Evolutionary conservation across 768 basidiomycete species (phyloP), one percentile per base, ranked within the genome.

Genomic region (Hebeloma cylindrosporum): DNA sequence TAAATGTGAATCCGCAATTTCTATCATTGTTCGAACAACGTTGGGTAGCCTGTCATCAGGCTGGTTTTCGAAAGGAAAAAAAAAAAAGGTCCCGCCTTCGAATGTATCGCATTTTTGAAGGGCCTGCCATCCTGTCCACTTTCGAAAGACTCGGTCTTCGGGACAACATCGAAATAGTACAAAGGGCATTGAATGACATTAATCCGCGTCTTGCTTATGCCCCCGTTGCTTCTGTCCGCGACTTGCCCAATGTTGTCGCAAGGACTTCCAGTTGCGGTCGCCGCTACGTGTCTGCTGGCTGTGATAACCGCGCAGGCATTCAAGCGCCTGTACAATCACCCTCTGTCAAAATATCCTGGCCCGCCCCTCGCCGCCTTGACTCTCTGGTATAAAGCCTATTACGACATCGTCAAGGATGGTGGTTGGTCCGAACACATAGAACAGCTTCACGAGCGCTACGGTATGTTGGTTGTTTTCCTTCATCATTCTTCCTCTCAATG

Each of bases 391-490:
- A 58, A 56, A 40, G 65, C 63, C 2, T 69, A 63, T 42, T 68
- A 53, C 43, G 66, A 67, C 40, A 64, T 69, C 18, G 34, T 68
- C 34, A 59, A 59, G 49, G 67, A 69, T 41, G 69, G 69, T n/a
- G 63, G 62, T 13, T 65, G 68, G 65, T 42, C 63, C 4, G 62
- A 68, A 18, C 59, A 72, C 18, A 59, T 73, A 3, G 58, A 65
- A 8, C 34, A 49, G 8, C 59, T 73, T 10, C 73, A 74, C 43
- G 50, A 54, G 6, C 52, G 23, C 43, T 72, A 73, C 35, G 73
- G 73, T 72, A 50, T 31, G 52, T 21, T 18, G 9, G 13, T 43
- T 16, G 14, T 8, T 22, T 20, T 40, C 9, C 6, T 7, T 35
- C 11, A 9, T 7, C 32, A 13, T 6, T 36, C 20, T 27, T 5